A percentile compares a stretch with the other conserved stretches of the same genome.
phyloP scores from a whole-genome alignment of 164 flowering plant species.

The Protea cynaroides region DNA sequence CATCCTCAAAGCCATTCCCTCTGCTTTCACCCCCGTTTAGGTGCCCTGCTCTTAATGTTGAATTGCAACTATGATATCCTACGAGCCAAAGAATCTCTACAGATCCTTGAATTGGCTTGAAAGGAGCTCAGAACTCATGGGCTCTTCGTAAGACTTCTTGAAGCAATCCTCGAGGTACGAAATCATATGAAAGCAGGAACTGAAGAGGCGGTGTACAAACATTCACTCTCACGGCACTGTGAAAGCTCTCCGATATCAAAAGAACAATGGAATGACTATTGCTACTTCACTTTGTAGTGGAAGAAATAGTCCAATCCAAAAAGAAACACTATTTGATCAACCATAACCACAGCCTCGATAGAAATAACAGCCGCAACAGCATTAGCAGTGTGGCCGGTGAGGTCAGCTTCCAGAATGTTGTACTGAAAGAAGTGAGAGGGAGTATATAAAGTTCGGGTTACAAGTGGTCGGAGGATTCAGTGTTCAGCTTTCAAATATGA shows the following conservation, averaged over 20 bases:
- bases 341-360: constrained; percentile 23
- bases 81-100: constrained; percentile 45
- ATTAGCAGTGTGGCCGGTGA: constrained; percentile 6
- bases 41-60: constrained; percentile 50
- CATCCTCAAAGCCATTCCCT: constrained; percentile 42
- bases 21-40: constrained; percentile 50
- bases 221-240: constrained; percentile 56
- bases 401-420: constrained; percentile 6
- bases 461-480: constrained; percentile 58
- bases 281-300: constrained; percentile 72
- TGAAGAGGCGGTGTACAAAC: constrained; percentile 79
- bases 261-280: constrained; percentile 84
- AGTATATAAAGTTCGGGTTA: constrained; percentile 53
- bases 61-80: constrained; percentile 45
- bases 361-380: constrained; percentile 18
- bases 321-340: constrained; percentile 57
- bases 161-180: constrained; percentile 83
- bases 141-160: constrained; percentile 68
- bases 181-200: constrained; percentile 86
- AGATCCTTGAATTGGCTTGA: constrained; percentile 53
- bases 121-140: constrained; percentile 63
- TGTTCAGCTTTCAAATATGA: constrained; percentile 56
- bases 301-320: constrained; percentile 63
- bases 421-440: constrained; percentile 37
- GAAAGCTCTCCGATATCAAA: constrained; percentile 68